Evolutionary conservation across 2,329 filamentous ascomycete genomes (phyloP), one percentile per base, ranked within the genome.

Genomic region (Exutisphaerella laricina): DNA sequence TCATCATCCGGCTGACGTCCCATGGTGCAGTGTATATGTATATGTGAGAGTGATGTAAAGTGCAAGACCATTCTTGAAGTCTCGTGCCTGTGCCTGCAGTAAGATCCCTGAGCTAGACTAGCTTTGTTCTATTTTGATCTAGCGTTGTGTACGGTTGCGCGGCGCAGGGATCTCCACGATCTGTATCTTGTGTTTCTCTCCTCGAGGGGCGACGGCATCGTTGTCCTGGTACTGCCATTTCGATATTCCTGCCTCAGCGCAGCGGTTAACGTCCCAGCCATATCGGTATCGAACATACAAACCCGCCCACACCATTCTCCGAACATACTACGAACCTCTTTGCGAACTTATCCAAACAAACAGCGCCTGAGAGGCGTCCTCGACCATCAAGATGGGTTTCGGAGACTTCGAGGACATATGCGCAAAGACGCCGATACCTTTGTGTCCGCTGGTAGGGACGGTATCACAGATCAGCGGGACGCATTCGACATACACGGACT

Each of bases 331-430:
- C 33, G 33, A 35, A 22, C 33, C 18, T 35, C 33, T n/a, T 35
- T 8, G 23, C 33, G 18, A 35, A 5, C 18, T 6, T 26, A 6
- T 26, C 23, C 23, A 6, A 26, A n/a, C 14, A 7, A 6, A n/a
- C 22, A 22, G 39, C 38, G 43, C 33, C 43, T 29, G 35, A 22
- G 14, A 14, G 34, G 41, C 43, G 41, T 39, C 26, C 29, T 30
- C 21, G 14, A 29, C 40, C 43, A 41, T 39, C 66, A 80, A 73
- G 68, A 89, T 94, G 77, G 85, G 82, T 53, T 97, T 97, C 68
- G 90, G 90, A 57, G 85, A 94, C 69, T 97, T 97, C 70, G 79
- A 82, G 45, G 73, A 75, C 57, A 84, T 97, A 72, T 98, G 92
- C 78, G 74, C 78, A 56, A 86, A 84, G 71, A 84, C 86, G 50